Evolutionary conservation across 805 yeast genomes (phyloP).

Genomic region (Osmozyma mogii): DNA sequence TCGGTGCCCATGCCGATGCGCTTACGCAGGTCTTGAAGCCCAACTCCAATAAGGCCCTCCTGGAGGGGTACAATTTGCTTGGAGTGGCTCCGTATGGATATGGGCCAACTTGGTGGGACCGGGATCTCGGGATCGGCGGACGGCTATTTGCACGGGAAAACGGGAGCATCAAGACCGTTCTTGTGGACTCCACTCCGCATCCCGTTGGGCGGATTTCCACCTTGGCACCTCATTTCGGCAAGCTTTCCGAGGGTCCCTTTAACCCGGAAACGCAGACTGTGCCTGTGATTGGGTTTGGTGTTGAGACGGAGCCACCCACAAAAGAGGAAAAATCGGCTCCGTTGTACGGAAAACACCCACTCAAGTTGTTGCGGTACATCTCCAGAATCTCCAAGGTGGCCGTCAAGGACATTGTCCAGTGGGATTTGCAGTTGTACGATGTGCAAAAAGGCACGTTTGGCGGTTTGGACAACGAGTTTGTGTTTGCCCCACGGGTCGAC

Average conservation of each 20-base stretch:
- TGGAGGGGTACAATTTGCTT: constrained; percentile 68
- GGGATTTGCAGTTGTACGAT: constrained; percentile 76
- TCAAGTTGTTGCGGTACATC: constrained; percentile 59
- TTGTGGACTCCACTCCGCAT: constrained; percentile 53
- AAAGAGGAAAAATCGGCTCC: constrained; percentile 60
- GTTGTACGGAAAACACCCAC: constrained; percentile 58
- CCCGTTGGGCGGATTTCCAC: constrained; percentile 80
- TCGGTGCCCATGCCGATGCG: constrained; percentile 32
- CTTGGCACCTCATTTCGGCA: constrained; percentile 83
- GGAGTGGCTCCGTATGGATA: constrained; percentile 87
- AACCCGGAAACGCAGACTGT: constrained; percentile 71
- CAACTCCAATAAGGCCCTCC: constrained; percentile 34
- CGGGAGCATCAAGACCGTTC: constrained; percentile 31
- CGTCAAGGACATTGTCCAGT: constrained; percentile 55
- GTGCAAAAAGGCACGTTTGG: constrained; percentile 74
- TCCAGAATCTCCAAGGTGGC: constrained; percentile 51
- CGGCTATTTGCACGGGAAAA: constrained; percentile 42
- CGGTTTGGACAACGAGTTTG: constrained; percentile 68
- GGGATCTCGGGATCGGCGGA: constrained; percentile 84
- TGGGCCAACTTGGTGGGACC: constrained; percentile 69
- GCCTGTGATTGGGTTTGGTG: constrained; percentile 62
- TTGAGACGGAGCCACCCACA: constrained; percentile 37
- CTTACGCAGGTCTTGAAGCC: constrained; percentile 31
- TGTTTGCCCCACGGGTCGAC: constrained; percentile 78
- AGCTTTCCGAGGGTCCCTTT: constrained; percentile 58